Percentiles rank a stretch among this genome's conserved stretches.
Evolutionary conservation across 2,329 filamentous ascomycete species (phyloP).

Genomic region (Aspergillus sp.): DNA sequence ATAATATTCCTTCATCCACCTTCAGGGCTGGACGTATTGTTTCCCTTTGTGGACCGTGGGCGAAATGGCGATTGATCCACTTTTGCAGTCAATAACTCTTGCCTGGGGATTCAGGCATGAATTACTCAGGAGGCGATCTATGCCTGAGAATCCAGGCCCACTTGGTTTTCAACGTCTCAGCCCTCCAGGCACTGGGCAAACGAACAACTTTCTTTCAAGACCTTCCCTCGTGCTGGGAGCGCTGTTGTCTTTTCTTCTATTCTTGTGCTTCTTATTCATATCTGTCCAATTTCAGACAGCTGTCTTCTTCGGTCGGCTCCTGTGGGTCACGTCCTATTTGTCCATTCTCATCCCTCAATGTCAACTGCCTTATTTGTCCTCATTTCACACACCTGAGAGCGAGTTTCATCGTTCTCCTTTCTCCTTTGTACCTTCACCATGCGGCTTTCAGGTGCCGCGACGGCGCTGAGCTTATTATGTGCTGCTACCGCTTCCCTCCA

Average conservation of each 20-base stretch:
- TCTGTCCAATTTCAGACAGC: background rate
- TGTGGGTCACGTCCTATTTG: background rate
- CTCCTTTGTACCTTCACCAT: constrained; percentile 20
- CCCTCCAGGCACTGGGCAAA: constrained; percentile 3
- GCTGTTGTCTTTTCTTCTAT: constrained; percentile 1
- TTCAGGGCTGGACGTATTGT: background rate
- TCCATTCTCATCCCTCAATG: constrained; percentile 18
- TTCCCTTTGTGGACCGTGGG: constrained; percentile 1
- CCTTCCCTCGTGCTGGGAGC: background rate
- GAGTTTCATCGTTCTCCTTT: background rate
- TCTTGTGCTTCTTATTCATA: constrained; percentile 12
- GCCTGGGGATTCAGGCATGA: background rate
- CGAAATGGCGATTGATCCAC: constrained; percentile 8
- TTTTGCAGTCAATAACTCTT: background rate
- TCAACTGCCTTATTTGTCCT: constrained; percentile 23
- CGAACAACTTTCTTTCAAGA: background rate
- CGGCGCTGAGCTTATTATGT: constrained; percentile 44
- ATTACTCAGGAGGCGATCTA: constrained; percentile 5
- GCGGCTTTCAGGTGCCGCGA: constrained; percentile 30
- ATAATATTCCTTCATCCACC: background rate
- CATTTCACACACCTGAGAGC: constrained; percentile 22
- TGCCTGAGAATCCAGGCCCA: constrained; percentile 13
- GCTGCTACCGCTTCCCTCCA: constrained; percentile 54
- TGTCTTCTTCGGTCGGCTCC: background rate
- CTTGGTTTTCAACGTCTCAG: background rate